Percentiles rank a stretch among this genome's conserved stretches.
These are phyloP conservation scores for Oryza rufipogon DNA, from an alignment of 176 grass and related monocot species.

Conservation along the genomic window DNA sequence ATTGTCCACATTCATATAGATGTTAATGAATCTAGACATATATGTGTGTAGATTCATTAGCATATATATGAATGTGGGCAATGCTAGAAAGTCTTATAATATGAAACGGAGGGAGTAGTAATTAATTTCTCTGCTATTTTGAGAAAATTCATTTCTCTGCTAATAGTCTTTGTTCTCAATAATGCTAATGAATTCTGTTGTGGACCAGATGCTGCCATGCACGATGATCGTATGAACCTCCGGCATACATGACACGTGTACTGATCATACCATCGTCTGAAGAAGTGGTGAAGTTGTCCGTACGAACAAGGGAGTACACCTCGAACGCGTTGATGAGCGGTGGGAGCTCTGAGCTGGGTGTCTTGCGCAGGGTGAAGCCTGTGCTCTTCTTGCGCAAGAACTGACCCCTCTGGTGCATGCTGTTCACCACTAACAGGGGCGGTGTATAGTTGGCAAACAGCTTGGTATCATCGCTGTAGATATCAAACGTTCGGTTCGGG, in stretches of 20 bases:
- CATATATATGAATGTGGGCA: no score
- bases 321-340: slow-evolving; percentile 37
- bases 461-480: neutral
- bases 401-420: no score
- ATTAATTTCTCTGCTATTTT: neutral
- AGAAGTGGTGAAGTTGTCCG: neutral
- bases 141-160: neutral
- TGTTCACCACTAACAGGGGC: no score
- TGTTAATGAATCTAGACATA: no score
- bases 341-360: neutral
- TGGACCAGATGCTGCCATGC: neutral
- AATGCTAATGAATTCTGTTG: no score
- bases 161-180: no score
- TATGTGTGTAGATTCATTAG: no score
- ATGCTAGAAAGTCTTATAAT: no score
- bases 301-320: slow-evolving; percentile 2
- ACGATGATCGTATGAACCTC: neutral
- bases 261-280: slow-evolving; percentile 2
- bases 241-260: no score
- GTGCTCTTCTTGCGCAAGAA: neutral
- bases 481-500: neutral
- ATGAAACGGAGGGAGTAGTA: no score
- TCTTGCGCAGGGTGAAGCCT: slow-evolving; percentile 20
- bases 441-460: neutral
- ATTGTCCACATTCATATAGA: no score